Base-by-base conservation (phyloP, 2,329 filamentous ascomycete species). In the Fusarium duplospermum region DNA sequence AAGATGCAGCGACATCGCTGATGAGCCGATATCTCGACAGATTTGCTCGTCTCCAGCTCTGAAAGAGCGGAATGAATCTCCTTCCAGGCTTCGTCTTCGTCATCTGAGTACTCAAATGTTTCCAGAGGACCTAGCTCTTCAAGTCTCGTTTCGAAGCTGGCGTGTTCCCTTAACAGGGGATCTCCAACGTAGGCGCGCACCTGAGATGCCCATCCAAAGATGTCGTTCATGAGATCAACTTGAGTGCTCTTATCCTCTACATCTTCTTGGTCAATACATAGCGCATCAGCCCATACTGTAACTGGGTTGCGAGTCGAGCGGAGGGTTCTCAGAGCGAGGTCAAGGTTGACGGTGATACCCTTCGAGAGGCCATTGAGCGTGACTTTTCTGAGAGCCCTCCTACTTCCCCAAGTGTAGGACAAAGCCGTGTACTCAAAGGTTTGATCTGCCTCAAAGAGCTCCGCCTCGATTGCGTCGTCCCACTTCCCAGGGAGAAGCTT, bases 371-470 rank as follows among this genome's bases (percentile, higher is more conserved):
- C 70, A 52, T 80, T 77, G n/a, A 80, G 61, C 6, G 62, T 31
- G 27, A 80, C 71, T 6, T 74, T 59, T 45, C 69, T 66, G 16
- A 66, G 58, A 22, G 68, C 65, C 36, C 72, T 35, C 4, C 69
- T 62, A 24, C 71, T 77, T 2, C 77, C 79, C 78, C 80, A 80
- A 2, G 78, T 76, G 24, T 81, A 81, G 4, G 78, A 81, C 1
- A 81, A 50, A 7, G 79, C 78, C 13, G 62, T 66, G 24, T 81
- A 80, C 8, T 42, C 31, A 52, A 62, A 67, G 6, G 52, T 62
- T 10, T 58, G 58, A 36, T 73, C 64, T 1, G 73, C 71, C 22
- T 73, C 71, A 31, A 72, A 72, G 13, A 75, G 69, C 4, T 72
- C 73, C 16, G 47, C 66, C 36, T 50, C 24, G 10, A 75, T 62